A percentile compares a stretch with the other conserved stretches of the same genome.
Conservation (phyloP, 306 rosid species). For the Prunus padus region DNA sequence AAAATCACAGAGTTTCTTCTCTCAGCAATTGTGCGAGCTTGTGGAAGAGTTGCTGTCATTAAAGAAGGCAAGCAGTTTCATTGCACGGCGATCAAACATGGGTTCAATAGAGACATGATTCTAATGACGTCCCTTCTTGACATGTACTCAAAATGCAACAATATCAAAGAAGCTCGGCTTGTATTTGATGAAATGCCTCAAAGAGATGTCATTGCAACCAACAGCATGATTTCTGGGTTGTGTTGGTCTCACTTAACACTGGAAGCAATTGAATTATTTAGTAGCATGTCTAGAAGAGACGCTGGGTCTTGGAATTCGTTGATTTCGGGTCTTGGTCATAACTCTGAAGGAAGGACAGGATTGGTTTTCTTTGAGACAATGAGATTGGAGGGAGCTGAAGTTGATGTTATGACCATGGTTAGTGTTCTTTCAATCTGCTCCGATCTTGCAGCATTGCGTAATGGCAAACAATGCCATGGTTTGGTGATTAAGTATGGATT, state of each 20-base stretch:
- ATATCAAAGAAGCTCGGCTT: constrained; percentile 15
- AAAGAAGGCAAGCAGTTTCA: constrained; percentile 33
- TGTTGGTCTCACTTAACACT: constrained; percentile 10
- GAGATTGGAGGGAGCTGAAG: constrained; percentile 26
- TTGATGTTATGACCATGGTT: constrained; percentile 35
- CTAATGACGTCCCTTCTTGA: constrained; percentile 33
- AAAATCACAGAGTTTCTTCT: constrained; percentile 30
- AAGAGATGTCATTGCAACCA: constrained; percentile 29
- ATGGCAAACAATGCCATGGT: constrained; percentile 19
- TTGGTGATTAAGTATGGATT: constrained; percentile 25
- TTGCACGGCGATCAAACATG: constrained; percentile 20
- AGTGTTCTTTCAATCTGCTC: constrained; percentile 34
- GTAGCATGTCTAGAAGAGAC: constrained; percentile 20
- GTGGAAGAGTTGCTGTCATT: constrained; percentile 25
- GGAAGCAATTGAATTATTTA: constrained; percentile 26
- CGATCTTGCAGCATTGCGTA: constrained; percentile 26
- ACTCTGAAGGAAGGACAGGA: constrained; percentile 26
- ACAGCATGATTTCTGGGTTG: constrained; percentile 37
- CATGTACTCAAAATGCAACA: constrained; percentile 26
- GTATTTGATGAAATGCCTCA: constrained; percentile 37
- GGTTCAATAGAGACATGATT: constrained; percentile 19
- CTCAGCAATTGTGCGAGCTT: constrained; percentile 26
- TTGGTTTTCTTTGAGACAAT: constrained; percentile 28
- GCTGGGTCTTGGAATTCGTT: constrained; percentile 37
- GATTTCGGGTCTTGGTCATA: constrained; percentile 27